phyloP scores from a whole-genome alignment of 2,329 filamentous ascomycete species.

The Pseudopyricularia javanii region DNA sequence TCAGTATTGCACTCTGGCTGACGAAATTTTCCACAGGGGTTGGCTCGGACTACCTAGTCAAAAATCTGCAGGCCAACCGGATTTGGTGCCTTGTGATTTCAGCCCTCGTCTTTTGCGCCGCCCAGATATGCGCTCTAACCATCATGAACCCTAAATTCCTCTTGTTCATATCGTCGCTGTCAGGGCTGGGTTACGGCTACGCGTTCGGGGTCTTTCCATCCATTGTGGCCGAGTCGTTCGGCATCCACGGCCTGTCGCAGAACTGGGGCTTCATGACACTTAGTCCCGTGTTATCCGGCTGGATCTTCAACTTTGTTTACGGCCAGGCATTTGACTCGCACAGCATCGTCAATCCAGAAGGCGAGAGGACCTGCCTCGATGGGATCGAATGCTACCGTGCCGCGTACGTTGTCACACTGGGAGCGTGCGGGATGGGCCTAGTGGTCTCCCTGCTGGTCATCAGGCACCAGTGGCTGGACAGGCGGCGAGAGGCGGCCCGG shows the following conservation, averaged over 20 bases:
- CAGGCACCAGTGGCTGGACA: conserved; percentile 35
- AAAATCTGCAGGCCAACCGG: conserved; percentile 65
- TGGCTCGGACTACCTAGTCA: conserved; percentile 82
- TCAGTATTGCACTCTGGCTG: conserved; percentile 2
- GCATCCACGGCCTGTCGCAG: conserved; percentile 75
- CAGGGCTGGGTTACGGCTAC: conserved; percentile 82
- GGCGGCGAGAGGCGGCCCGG: conserved; percentile 18
- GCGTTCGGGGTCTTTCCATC: conserved; percentile 91
- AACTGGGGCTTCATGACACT: conserved; percentile 97
- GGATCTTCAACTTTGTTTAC: conserved; percentile 88
- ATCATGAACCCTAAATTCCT: conserved; percentile 69
- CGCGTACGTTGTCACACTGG: conserved; percentile 71
- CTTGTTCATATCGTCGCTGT: conserved; percentile 67
- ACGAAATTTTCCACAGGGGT: conserved; percentile 46
- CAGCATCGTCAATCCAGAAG: conserved; percentile 53
- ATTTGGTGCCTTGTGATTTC: conserved; percentile 84
- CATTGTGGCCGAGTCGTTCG: conserved; percentile 80
- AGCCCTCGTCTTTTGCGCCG: conserved; percentile 63
- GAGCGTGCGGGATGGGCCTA: conserved; percentile 57
- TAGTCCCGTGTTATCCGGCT: conserved; percentile 75
- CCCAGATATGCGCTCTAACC: conserved; percentile 64
- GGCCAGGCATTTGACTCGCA: conserved; percentile 74
- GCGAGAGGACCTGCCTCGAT: conserved; percentile 62
- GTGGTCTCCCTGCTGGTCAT: conserved; percentile 61
- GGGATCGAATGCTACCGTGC: conserved; percentile 70